phyloP scores from a whole-genome alignment of 345 rosid species.

The Euphorbia lathyris region DNA sequence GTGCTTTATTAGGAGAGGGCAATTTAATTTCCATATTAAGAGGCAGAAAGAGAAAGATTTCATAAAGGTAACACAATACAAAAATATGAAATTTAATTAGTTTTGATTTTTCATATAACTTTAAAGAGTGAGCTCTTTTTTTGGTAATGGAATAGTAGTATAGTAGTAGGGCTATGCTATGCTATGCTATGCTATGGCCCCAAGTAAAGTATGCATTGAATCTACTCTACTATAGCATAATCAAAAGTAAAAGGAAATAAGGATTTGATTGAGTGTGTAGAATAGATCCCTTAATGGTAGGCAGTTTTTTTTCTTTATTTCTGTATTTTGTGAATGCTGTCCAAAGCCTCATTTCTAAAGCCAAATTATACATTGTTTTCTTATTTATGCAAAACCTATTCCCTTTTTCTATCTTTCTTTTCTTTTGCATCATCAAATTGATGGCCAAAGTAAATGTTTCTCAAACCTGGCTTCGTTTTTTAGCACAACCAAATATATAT shows the following conservation, averaged over 20 bases:
- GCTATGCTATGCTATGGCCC: background rate
- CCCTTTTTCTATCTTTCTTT: too few relatives aligned
- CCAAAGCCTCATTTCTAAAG: constrained; percentile 6
- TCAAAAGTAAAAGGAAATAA: constrained; percentile 7
- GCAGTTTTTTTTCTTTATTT: constrained; percentile 28
- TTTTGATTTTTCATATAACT: background rate
- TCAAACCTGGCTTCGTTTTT: too few relatives aligned
- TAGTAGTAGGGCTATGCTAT: too few relatives aligned
- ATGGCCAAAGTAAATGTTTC: too few relatives aligned
- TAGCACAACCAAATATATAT: too few relatives aligned
- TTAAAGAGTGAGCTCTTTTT: constrained; percentile 33
- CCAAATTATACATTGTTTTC: too few relatives aligned
- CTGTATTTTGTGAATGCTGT: constrained; percentile 25
- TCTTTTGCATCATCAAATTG: too few relatives aligned
- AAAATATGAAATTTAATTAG: background rate
- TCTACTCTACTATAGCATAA: background rate
- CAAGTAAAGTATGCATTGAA: background rate
- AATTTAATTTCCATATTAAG: constrained; percentile 10
- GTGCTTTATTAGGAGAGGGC: constrained; percentile 4
- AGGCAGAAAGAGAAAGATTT: constrained; percentile 8
- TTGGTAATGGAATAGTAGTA: constrained; percentile 15
- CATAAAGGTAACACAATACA: constrained; percentile 11
- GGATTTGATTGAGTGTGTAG: constrained; percentile 26
- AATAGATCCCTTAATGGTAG: constrained; percentile 32
- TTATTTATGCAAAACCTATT: too few relatives aligned